A percentile compares a stretch with the other conserved stretches of the same genome.
These are phyloP conservation scores for Combretum micranthum DNA, from an alignment of 345 rosid genomes.

Conservation along the genomic window DNA sequence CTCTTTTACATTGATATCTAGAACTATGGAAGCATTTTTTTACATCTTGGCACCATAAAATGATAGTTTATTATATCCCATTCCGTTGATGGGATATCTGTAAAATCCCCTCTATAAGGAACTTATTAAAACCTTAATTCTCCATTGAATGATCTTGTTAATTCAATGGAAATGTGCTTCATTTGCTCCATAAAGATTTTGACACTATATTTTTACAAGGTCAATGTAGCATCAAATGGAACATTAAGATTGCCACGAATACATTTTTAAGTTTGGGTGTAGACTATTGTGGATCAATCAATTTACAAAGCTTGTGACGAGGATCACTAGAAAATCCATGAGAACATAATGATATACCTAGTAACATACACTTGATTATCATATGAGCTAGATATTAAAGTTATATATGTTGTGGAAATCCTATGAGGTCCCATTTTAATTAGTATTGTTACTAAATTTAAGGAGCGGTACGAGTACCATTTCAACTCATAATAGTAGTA, in stretches of 20 bases:
- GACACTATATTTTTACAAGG: slow-evolving; percentile 36
- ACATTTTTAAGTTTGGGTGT: slow-evolving; percentile 32
- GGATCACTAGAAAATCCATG: slow-evolving; percentile 50
- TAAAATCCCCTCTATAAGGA: slow-evolving; percentile 47
- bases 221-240: slow-evolving; percentile 55
- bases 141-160: slow-evolving; percentile 18
- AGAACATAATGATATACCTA: slow-evolving; percentile 39
- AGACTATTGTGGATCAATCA: slow-evolving; percentile 42
- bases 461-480: slow-evolving; percentile 67
- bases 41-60: too few relatives aligned
- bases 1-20: too few relatives aligned
- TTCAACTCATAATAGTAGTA: too few relatives aligned
- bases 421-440: slow-evolving; percentile 70
- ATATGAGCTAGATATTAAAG: too few relatives aligned
- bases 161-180: slow-evolving; percentile 14
- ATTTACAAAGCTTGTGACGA: slow-evolving; percentile 38
- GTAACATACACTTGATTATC: not conserved
- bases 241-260: slow-evolving; percentile 41
- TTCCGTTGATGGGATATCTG: slow-evolving; percentile 29
- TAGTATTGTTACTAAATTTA: slow-evolving; percentile 54
- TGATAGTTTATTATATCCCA: slow-evolving; percentile 5
- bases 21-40: too few relatives aligned
- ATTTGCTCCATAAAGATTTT: slow-evolving; percentile 30
- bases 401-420: slow-evolving; percentile 45
- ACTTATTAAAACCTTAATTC: not conserved